Percentiles rank a stretch among this genome's conserved stretches.
Conservation (phyloP, 23 red algal species). For the Gracilaria domingensis region DNA sequence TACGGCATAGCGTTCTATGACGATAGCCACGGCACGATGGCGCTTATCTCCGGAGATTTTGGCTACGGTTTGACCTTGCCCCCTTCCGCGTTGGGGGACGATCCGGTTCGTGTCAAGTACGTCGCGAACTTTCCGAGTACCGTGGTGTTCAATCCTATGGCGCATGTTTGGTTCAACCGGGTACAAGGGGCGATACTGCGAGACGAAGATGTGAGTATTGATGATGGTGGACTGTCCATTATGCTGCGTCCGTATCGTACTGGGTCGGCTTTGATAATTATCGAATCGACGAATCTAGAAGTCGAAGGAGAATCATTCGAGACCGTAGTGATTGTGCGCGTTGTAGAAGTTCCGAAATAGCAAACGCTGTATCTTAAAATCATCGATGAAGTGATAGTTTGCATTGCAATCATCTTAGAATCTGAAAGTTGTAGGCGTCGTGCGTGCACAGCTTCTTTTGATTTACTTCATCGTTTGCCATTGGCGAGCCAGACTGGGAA, state of each 20-base stretch:
- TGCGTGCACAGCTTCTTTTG: too few species aligned
- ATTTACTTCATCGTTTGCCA: too few species aligned
- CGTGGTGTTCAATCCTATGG: not conserved
- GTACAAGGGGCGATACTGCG: not conserved
- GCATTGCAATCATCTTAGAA: too few species aligned
- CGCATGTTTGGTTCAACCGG: not conserved
- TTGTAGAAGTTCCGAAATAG: not conserved
- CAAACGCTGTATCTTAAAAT: too few species aligned
- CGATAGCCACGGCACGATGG: not conserved
- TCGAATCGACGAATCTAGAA: not conserved
- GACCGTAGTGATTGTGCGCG: slow-evolving; percentile 7
- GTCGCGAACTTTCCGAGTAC: not conserved
- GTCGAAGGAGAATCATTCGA: slow-evolving; percentile 22
- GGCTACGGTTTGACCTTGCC: slow-evolving; percentile 15
- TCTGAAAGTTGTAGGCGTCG: too few species aligned
- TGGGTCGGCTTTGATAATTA: not conserved
- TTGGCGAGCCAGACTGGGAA: too few species aligned
- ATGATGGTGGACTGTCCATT: not conserved
- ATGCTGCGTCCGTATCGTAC: not conserved
- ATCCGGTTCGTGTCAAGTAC: slow-evolving; percentile 5
- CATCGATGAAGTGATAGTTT: too few species aligned
- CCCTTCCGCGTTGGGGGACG: not conserved
- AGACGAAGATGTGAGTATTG: not conserved
- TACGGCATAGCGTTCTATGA: slow-evolving; percentile 40
- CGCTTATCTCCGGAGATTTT: slow-evolving; percentile 22